Percentiles rank a stretch among this genome's conserved stretches.
Evolutionary conservation across 108 stramenopile genomes (phyloP).

Genomic region (Stephanodiscus minutulus): DNA sequence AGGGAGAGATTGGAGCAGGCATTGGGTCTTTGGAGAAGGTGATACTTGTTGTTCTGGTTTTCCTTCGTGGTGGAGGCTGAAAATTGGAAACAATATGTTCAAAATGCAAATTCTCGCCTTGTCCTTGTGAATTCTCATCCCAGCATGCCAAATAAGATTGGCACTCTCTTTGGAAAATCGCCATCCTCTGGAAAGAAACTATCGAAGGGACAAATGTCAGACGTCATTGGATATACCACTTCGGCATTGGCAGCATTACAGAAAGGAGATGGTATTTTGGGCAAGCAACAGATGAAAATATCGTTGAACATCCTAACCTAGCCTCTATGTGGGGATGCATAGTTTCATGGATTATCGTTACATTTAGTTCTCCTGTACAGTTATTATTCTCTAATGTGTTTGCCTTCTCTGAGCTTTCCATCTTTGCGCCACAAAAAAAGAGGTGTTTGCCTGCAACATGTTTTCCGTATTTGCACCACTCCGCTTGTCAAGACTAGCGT

Average conservation of each 20-base stretch:
- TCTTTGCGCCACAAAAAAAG: too few relatives aligned
- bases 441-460: too few relatives aligned
- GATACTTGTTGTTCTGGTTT: background rate
- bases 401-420: background rate
- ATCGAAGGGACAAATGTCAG: conserved; percentile 64
- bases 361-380: background rate
- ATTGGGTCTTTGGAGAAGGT: conserved; percentile 44
- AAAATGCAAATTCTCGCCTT: too few relatives aligned
- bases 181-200: conserved; percentile 23
- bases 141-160: conserved; percentile 3
- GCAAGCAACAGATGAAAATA: conserved; percentile 68
- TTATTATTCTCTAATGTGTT: background rate
- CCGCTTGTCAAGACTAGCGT: too few relatives aligned
- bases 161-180: conserved; percentile 21
- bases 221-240: conserved; percentile 77
- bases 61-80: background rate
- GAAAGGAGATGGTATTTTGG: conserved; percentile 71
- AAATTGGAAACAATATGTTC: too few relatives aligned
- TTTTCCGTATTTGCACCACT: too few relatives aligned
- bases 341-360: background rate
- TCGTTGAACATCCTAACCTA: conserved; percentile 48
- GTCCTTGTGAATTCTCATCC: background rate
- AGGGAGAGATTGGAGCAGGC: conserved; percentile 81
- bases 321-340: conserved; percentile 16
- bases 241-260: conserved; percentile 83